Percentiles rank a stretch among this genome's conserved stretches.
These are phyloP conservation scores for Mucor circinelloides DNA, from an alignment of 371 early-diverging fungal genomes.

Conservation along the genomic window DNA sequence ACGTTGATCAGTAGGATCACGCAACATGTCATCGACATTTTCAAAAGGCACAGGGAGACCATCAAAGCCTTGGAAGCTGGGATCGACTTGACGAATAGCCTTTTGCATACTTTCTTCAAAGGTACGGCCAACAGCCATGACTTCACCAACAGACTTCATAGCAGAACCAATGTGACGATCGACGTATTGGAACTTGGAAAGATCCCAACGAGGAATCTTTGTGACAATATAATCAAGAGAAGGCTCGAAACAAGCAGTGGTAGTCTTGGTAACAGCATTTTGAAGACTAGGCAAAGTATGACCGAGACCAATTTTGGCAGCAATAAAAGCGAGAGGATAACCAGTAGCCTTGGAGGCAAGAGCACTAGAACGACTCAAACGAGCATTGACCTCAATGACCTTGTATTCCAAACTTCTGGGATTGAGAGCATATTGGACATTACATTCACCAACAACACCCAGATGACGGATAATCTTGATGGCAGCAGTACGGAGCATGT, in stretches of 20 bases:
- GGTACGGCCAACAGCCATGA: slow-evolving; percentile 96
- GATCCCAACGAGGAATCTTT: slow-evolving; percentile 97
- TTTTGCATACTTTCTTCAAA: slow-evolving; percentile 95
- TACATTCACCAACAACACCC: slow-evolving; percentile 98
- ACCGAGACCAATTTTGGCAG: slow-evolving; percentile 92
- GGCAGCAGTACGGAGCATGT: slow-evolving; percentile 93
- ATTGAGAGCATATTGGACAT: slow-evolving; percentile 94
- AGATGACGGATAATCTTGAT: slow-evolving; percentile 93
- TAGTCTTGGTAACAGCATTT: slow-evolving; percentile 89
- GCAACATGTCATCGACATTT: slow-evolving; percentile 72
- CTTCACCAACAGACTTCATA: slow-evolving; percentile 97
- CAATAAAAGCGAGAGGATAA: slow-evolving; percentile 94
- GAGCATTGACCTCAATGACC: slow-evolving; percentile 96
- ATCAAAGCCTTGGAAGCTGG: slow-evolving; percentile 71
- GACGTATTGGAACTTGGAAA: slow-evolving; percentile 90
- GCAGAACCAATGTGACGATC: slow-evolving; percentile 77
- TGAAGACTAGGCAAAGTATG: slow-evolving; percentile 81
- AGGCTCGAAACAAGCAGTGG: slow-evolving; percentile 96
- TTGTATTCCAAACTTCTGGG: slow-evolving; percentile 85
- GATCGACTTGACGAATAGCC: slow-evolving; percentile 80
- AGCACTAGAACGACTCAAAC: slow-evolving; percentile 84
- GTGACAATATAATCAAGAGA: slow-evolving; percentile 91
- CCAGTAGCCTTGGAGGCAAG: slow-evolving; percentile 96
- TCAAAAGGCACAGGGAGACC: slow-evolving; percentile 50
- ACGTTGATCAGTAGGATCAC: slow-evolving; percentile 86